Evolutionary conservation across 116 monocot genomes (phyloP).

Genomic region (Dioscorea cayenensis): DNA sequence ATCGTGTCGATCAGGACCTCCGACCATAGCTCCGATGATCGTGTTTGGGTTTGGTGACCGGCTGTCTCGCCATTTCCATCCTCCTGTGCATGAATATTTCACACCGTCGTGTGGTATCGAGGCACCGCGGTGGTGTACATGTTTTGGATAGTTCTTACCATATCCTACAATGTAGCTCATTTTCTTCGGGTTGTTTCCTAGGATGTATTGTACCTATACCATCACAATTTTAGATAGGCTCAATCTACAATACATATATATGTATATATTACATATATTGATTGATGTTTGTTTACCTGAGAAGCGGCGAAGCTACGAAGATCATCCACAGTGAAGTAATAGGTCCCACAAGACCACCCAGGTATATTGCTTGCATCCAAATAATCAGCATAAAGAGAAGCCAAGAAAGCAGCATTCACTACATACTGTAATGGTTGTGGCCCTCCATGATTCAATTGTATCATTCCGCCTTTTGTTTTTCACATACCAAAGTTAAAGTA

Average conservation of each 20-base stretch:
- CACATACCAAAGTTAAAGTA: background rate
- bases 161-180: slow-evolving; percentile 80
- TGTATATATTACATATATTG: too few relatives aligned
- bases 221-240: background rate
- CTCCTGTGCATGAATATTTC: slow-evolving; percentile 54
- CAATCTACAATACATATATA: too few relatives aligned
- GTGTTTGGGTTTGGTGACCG: slow-evolving; percentile 44
- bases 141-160: slow-evolving; percentile 45
- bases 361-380: slow-evolving; percentile 40
- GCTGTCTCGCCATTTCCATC: slow-evolving; percentile 59
- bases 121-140: slow-evolving; percentile 63
- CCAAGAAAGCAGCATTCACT: slow-evolving; percentile 42
- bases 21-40: slow-evolving; percentile 74
- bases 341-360: slow-evolving; percentile 63
- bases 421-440: slow-evolving; percentile 60
- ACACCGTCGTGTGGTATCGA: slow-evolving; percentile 48
- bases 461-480: slow-evolving; percentile 50
- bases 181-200: slow-evolving; percentile 59
- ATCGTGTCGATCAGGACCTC: slow-evolving; percentile 52
- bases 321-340: slow-evolving; percentile 30
- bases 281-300: slow-evolving; percentile 27
- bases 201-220: slow-evolving; percentile 52
- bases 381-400: slow-evolving; percentile 77
- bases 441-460: slow-evolving; percentile 69
- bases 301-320: slow-evolving; percentile 60